Conservation (phyloP, 1,284 basidiomycete species). For the Athelia psychrophila region DNA sequence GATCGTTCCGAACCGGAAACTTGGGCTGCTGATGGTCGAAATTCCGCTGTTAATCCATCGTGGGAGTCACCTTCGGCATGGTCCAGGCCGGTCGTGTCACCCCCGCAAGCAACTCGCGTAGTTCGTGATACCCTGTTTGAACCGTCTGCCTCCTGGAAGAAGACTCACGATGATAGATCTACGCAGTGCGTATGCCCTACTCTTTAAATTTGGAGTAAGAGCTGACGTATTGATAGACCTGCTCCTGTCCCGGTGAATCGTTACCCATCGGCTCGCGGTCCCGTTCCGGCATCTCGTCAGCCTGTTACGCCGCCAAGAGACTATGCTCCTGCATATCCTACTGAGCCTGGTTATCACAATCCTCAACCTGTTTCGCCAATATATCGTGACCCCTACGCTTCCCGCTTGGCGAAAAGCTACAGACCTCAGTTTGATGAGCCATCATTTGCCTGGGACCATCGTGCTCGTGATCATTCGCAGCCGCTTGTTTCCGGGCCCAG, state of each 20-base stretch:
- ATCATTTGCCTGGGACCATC: slow-evolving; percentile 3
- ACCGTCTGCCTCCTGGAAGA: slow-evolving; percentile 69
- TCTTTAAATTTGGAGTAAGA: no score
- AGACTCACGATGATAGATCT: slow-evolving; percentile 40
- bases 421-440: slow-evolving; percentile 34
- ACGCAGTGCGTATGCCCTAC: slow-evolving; percentile 1
- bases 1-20: slow-evolving; percentile 29
- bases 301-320: not conserved
- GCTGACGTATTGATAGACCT: slow-evolving; percentile 18
- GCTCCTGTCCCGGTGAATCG: slow-evolving; percentile 5
- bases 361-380: slow-evolving; percentile 31
- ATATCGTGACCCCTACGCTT: slow-evolving; percentile 28
- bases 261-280: not conserved
- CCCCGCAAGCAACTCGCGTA: slow-evolving; percentile 10
- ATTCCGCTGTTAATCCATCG: slow-evolving; percentile 10
- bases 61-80: slow-evolving; percentile 20
- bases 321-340: not conserved
- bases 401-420: slow-evolving; percentile 20
- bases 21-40: slow-evolving; percentile 28
- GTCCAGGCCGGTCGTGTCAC: slow-evolving; percentile 28
- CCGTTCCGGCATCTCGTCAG: not conserved
- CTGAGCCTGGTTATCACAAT: slow-evolving; percentile 38
- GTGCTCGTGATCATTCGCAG: slow-evolving; percentile 2
- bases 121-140: slow-evolving; percentile 51
- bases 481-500: not conserved